Percentiles rank a stretch among this genome's conserved stretches.
Evolutionary conservation across 495 filamentous ascomycete species (phyloP).

Genomic region (Hyaloscypha bicolor): DNA sequence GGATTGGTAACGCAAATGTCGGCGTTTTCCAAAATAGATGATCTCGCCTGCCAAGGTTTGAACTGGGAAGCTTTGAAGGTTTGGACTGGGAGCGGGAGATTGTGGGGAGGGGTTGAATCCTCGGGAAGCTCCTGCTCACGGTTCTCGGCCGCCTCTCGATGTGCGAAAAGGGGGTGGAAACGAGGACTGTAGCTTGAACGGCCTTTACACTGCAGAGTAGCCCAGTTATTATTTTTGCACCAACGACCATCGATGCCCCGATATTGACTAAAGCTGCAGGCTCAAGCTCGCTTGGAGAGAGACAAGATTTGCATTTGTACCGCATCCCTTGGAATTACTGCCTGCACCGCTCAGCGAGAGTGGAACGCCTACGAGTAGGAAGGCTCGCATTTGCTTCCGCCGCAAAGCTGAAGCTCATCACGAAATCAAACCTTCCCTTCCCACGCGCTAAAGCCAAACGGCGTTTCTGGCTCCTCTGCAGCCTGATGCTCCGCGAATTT

Average conservation of each 20-base stretch:
- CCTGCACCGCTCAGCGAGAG: background rate
- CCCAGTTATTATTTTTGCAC: background rate
- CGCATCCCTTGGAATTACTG: background rate
- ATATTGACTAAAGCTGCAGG: background rate
- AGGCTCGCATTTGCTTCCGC: background rate
- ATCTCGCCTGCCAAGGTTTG: background rate
- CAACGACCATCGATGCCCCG: background rate
- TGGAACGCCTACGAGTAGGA: background rate
- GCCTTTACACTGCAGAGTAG: slow-evolving; percentile 1
- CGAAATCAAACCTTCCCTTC: slow-evolving; percentile 4
- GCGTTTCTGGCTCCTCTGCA: slow-evolving; percentile 3
- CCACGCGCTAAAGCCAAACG: slow-evolving; percentile 7
- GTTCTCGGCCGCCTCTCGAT: background rate
- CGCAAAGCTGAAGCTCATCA: slow-evolving; percentile 10
- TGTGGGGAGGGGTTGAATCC: background rate
- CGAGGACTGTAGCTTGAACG: background rate
- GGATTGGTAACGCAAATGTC: background rate
- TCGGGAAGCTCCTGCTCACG: background rate
- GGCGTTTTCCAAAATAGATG: slow-evolving; percentile 3
- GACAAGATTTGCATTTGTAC: slow-evolving; percentile 4
- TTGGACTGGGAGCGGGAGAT: background rate
- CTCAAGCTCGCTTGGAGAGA: background rate
- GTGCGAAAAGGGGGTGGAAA: slow-evolving; percentile 6
- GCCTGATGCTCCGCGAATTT: background rate
- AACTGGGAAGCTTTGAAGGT: background rate